Evolutionary conservation across 306 rosid species (phyloP).

Genomic region (Ammopiptanthus mongolicus): DNA sequence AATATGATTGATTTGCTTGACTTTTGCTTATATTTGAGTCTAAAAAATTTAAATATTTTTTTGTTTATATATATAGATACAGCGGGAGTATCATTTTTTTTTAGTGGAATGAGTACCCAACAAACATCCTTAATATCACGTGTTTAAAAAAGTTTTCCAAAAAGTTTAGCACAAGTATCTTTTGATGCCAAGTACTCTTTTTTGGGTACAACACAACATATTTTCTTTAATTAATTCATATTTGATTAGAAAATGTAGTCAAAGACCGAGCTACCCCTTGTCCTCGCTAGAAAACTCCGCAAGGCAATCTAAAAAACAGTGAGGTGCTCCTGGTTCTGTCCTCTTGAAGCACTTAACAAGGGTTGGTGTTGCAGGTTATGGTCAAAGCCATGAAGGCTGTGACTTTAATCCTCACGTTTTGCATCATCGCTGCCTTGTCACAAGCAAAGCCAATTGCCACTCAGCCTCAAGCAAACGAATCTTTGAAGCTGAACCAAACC

Average conservation of each 20-base stretch:
- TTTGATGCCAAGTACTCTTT: too few relatives aligned
- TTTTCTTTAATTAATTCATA: too few relatives aligned
- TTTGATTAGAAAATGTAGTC: neutral
- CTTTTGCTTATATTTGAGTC: too few relatives aligned
- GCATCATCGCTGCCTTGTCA: conserved; percentile 27
- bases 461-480: conserved; percentile 36
- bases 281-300: neutral
- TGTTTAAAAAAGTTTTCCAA: too few relatives aligned
- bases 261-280: neutral
- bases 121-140: too few relatives aligned
- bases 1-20: too few relatives aligned
- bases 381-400: conserved; percentile 9
- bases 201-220: too few relatives aligned
- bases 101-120: too few relatives aligned
- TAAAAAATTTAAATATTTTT: too few relatives aligned
- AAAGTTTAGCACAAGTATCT: too few relatives aligned
- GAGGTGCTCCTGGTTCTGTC: neutral
- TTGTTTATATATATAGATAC: too few relatives aligned
- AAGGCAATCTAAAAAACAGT: neutral
- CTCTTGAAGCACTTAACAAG: neutral
- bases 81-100: too few relatives aligned
- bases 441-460: conserved; percentile 23
- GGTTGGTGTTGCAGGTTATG: neutral
- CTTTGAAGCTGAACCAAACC: conserved; percentile 40
- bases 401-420: conserved; percentile 22